These are phyloP conservation scores for Litchi chinensis DNA, from an alignment of 345 rosid species.

Conservation along the genomic window DNA sequence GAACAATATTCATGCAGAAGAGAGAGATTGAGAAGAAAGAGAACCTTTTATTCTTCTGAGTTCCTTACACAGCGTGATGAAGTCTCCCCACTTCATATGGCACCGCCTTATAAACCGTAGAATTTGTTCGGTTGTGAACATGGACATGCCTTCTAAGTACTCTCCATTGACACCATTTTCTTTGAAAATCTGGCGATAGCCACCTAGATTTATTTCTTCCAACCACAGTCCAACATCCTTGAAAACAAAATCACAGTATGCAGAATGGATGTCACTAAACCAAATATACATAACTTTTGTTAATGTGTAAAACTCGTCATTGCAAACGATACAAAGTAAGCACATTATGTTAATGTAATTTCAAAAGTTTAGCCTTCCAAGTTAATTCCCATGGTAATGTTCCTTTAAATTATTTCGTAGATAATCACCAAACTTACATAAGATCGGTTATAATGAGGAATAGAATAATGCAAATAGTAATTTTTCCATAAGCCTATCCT, in stretches of 20 bases:
- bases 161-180: slow-evolving; percentile 95
- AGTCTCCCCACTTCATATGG: slow-evolving; percentile 99
- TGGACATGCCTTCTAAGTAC: slow-evolving; percentile 95
- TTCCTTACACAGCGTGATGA: slow-evolving; percentile 96
- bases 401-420: background rate
- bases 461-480: background rate
- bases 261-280: slow-evolving; percentile 13
- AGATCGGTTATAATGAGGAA: background rate
- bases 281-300: background rate
- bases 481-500: background rate
- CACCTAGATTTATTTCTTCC: slow-evolving; percentile 87
- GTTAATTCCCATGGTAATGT: background rate
- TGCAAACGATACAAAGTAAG: background rate
- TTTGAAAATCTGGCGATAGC: slow-evolving; percentile 87
- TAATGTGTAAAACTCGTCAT: background rate
- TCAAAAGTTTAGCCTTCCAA: slow-evolving; percentile 4
- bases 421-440: background rate
- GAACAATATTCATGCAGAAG: background rate
- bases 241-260: background rate
- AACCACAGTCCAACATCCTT: slow-evolving; percentile 98
- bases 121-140: slow-evolving; percentile 97
- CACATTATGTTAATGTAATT: background rate
- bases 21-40: background rate
- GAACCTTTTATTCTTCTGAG: slow-evolving; percentile 94
- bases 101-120: slow-evolving; percentile 95